Evolutionary conservation across 495 filamentous ascomycete species (phyloP).

Genomic region (Daldinia loculata): DNA sequence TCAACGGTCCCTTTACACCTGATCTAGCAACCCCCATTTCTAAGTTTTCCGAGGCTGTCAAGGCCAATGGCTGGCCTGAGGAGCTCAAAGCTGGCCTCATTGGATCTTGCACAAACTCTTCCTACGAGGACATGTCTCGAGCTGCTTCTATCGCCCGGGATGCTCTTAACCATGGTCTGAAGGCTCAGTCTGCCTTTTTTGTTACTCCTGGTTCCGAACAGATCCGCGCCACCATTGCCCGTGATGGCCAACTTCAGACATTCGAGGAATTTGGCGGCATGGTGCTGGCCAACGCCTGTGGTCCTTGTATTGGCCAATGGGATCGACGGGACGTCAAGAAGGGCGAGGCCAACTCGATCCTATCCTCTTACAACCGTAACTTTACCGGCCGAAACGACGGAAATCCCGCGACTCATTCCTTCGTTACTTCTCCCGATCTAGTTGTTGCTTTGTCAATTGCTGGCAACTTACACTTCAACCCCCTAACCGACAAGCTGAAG

Average conservation of each 20-base stretch:
- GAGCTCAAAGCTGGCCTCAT: conserved; percentile 97
- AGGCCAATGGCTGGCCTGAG: conserved; percentile 94
- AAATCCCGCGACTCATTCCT: conserved; percentile 98
- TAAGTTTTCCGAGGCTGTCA: conserved; percentile 94
- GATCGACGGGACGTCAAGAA: conserved; percentile 95
- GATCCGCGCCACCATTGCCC: conserved; percentile 93
- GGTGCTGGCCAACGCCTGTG: conserved; percentile 96
- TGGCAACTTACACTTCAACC: conserved; percentile 95
- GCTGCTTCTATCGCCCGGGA: conserved; percentile 94
- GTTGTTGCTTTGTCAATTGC: conserved; percentile 92
- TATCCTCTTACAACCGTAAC: conserved; percentile 98
- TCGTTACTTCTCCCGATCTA: conserved; percentile 98
- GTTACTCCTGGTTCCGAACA: conserved; percentile 98
- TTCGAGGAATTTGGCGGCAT: conserved; percentile 98
- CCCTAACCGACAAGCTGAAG: conserved; percentile 90
- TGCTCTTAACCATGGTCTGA: conserved; percentile 91
- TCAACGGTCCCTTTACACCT: conserved; percentile 99
- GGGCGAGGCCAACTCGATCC: conserved; percentile 94
- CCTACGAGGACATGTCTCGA: conserved; percentile 99
- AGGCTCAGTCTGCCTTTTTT: conserved; percentile 92
- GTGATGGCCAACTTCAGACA: conserved; percentile 94
- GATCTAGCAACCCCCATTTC: conserved; percentile 98
- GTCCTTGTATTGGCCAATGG: conserved; percentile 85
- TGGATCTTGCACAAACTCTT: conserved; percentile 99
- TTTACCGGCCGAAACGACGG: conserved; percentile 99